Percentiles rank a stretch among this genome's conserved stretches.
These are phyloP conservation scores for Oryza brachyantha DNA, from an alignment of 176 grass and related monocot species.

Conservation along the genomic window DNA sequence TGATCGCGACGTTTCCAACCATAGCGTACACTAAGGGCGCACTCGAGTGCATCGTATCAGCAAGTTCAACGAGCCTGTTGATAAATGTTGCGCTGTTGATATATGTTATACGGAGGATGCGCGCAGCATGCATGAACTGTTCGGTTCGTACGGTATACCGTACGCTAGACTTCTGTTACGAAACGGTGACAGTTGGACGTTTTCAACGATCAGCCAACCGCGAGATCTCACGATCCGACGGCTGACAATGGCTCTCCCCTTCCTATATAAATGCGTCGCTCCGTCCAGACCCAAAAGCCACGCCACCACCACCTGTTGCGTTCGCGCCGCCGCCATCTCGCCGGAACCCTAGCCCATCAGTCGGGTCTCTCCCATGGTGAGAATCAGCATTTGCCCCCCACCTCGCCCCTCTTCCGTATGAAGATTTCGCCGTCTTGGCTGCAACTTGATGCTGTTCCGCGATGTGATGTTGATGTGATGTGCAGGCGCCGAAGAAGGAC, in stretches of 20 bases:
- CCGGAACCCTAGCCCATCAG: neutral
- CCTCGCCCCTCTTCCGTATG: neutral
- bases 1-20: too few species aligned
- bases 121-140: too few species aligned
- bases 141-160: too few species aligned
- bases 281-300: neutral
- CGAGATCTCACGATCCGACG: neutral
- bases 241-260: neutral
- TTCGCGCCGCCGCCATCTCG: neutral
- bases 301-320: neutral
- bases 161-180: too few species aligned
- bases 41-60: too few species aligned
- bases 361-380: neutral
- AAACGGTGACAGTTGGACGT: too few species aligned
- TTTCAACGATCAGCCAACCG: too few species aligned
- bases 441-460: neutral
- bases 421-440: neutral
- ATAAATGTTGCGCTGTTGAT: too few species aligned
- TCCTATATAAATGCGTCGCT: neutral
- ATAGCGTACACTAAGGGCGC: too few species aligned
- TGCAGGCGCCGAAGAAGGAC: slow-evolving; percentile 63
- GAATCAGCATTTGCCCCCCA: neutral
- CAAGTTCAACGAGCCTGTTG: too few species aligned
- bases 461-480: neutral
- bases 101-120: too few species aligned